Conservation (phyloP, 495 filamentous ascomycete species). For the Neurospora tetraspora region DNA sequence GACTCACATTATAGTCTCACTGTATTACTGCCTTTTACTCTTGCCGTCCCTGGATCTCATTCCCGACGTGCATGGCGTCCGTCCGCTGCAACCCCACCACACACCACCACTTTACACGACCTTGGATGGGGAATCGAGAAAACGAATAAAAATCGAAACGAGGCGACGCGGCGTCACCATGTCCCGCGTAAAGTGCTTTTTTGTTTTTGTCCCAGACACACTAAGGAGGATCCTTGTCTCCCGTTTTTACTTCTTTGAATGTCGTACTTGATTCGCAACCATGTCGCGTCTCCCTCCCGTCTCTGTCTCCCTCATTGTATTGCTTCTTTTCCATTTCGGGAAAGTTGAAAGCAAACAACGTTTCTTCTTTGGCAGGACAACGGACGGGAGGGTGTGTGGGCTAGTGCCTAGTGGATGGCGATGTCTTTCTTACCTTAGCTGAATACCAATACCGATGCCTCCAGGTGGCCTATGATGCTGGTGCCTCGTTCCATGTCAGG, state of each 20-base stretch:
- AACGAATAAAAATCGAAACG: not conserved
- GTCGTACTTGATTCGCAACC: not conserved
- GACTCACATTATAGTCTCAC: conserved; percentile 13
- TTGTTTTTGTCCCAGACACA: not conserved
- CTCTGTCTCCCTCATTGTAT: not conserved
- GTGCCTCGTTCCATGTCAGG: not conserved
- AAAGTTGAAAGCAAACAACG: conserved; percentile 2
- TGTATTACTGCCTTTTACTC: not conserved
- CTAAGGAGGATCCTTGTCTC: not conserved
- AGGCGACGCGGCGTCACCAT: conserved; percentile 2
- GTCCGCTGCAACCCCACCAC: not conserved
- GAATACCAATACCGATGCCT: not conserved
- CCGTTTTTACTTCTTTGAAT: not conserved
- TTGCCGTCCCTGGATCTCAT: not conserved
- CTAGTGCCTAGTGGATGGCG: not conserved
- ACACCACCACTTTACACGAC: not conserved
- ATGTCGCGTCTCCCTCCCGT: not conserved
- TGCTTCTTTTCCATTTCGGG: not conserved
- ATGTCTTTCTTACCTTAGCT: not conserved
- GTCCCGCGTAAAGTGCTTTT: conserved; percentile 3
- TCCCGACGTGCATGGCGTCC: not conserved
- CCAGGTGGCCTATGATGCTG: not conserved
- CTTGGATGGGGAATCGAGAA: not conserved
- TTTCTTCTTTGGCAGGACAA: conserved; percentile 3
- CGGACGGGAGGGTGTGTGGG: not conserved